Percentiles rank a stretch among this genome's conserved stretches.
phyloP scores from a whole-genome alignment of 345 rosid species.

The Rhodomyrtus tomentosa region DNA sequence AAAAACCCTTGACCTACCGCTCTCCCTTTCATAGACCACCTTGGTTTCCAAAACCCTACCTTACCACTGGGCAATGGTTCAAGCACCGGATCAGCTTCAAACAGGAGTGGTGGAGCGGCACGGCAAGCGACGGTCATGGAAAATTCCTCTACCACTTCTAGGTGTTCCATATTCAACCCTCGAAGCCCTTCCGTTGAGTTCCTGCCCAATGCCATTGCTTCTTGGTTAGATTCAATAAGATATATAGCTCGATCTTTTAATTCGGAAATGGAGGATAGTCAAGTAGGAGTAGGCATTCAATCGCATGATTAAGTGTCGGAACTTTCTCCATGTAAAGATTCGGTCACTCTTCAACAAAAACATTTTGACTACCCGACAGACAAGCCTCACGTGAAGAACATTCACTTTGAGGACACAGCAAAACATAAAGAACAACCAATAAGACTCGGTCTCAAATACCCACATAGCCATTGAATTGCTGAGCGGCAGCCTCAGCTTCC shows the following conservation, averaged over 20 bases:
- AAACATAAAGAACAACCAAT: not conserved
- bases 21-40: too few relatives aligned
- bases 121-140: too few relatives aligned
- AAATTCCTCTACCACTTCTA: too few relatives aligned
- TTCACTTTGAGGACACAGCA: not conserved
- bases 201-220: too few relatives aligned
- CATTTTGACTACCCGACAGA: not conserved
- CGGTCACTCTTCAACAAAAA: not conserved
- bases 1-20: too few relatives aligned
- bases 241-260: not conserved
- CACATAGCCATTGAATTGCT: conserved; percentile 90
- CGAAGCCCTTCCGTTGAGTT: too few relatives aligned
- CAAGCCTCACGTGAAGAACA: not conserved
- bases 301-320: not conserved
- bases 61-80: too few relatives aligned
- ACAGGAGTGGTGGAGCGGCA: too few relatives aligned
- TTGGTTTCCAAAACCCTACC: too few relatives aligned
- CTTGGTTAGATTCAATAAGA: not conserved
- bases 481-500: conserved; percentile 70
- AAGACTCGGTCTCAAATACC: conserved; percentile 4
- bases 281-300: not conserved
- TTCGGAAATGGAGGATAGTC: not conserved
- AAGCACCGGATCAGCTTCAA: too few relatives aligned
- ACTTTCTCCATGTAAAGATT: too few relatives aligned
- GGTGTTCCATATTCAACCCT: too few relatives aligned